Conservation (phyloP, 306 rosid species). For the Ochetophila trinervis region DNA sequence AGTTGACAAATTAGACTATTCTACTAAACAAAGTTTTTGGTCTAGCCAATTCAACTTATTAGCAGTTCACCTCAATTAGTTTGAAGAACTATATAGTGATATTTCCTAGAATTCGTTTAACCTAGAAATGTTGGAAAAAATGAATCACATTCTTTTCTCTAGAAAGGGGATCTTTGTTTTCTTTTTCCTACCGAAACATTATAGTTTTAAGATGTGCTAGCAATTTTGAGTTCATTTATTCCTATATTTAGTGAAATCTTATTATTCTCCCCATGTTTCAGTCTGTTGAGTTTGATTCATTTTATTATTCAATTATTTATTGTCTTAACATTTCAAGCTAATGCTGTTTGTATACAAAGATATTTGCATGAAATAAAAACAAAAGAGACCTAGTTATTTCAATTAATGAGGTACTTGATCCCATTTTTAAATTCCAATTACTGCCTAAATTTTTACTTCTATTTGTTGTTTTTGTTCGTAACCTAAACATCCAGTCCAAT, state of each 20-base stretch:
- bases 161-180: constrained; percentile 24
- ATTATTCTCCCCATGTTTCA: background rate
- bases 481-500: too few relatives aligned
- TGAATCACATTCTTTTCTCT: constrained; percentile 35
- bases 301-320: background rate
- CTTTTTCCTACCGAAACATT: constrained; percentile 22
- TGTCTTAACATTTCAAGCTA: background rate
- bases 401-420: too few relatives aligned
- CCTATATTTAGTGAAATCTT: constrained; percentile 10
- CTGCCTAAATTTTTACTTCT: too few relatives aligned
- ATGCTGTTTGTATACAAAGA: too few relatives aligned
- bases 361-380: too few relatives aligned
- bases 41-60: constrained; percentile 36
- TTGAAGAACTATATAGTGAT: constrained; percentile 28
- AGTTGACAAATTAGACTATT: constrained; percentile 35
- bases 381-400: too few relatives aligned
- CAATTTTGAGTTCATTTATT: constrained; percentile 26
- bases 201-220: constrained; percentile 25
- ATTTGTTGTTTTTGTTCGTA: too few relatives aligned
- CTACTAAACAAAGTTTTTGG: constrained; percentile 39
- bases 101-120: constrained; percentile 32
- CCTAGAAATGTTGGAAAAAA: constrained; percentile 32
- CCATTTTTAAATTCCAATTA: too few relatives aligned
- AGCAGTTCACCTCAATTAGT: constrained; percentile 26
- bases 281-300: constrained; percentile 3